A percentile compares a stretch with the other conserved stretches of the same genome.
Conservation (phyloP, 1,284 basidiomycete genomes). For the Fistulina hepatica region DNA sequence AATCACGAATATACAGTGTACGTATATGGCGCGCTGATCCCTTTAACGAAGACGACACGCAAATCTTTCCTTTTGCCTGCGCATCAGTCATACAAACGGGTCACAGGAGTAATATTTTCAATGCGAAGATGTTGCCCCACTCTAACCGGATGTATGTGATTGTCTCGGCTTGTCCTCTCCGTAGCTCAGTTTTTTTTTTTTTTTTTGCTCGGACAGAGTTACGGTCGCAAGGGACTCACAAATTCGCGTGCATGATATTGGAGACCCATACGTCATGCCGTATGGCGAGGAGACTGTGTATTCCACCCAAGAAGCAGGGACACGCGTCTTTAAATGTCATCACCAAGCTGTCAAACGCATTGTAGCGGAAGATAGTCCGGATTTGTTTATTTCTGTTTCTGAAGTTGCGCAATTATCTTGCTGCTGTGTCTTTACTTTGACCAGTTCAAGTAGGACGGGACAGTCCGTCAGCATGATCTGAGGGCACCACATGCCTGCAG, state of each 20-base stretch:
- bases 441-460: slow-evolving; percentile 28
- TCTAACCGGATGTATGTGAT: slow-evolving; percentile 50
- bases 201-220: slow-evolving; percentile 35
- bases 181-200: no score
- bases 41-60: slow-evolving; percentile 18
- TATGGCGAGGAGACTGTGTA: slow-evolving; percentile 25
- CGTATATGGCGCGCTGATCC: slow-evolving; percentile 57
- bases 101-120: slow-evolving; percentile 84
- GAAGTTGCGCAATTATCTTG: slow-evolving; percentile 3
- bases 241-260: slow-evolving; percentile 76
- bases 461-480: slow-evolving; percentile 76
- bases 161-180: no score
- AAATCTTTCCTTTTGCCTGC: slow-evolving; percentile 51
- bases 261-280: slow-evolving; percentile 30
- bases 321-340: slow-evolving; percentile 61
- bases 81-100: slow-evolving; percentile 62
- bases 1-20: slow-evolving; percentile 30
- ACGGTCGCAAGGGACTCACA: slow-evolving; percentile 74
- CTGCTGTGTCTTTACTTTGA: no score
- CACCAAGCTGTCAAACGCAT: slow-evolving; percentile 66
- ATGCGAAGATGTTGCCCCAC: slow-evolving; percentile 71
- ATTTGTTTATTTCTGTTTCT: slow-evolving; percentile 33
- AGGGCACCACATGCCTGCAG: slow-evolving; percentile 56
- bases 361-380: slow-evolving; percentile 73
- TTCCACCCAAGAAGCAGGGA: slow-evolving; percentile 33